Evolutionary conservation across 108 stramenopile genomes (phyloP), one percentile per base, ranked within the genome.

Genomic region (Cyclotella distinguenda): DNA sequence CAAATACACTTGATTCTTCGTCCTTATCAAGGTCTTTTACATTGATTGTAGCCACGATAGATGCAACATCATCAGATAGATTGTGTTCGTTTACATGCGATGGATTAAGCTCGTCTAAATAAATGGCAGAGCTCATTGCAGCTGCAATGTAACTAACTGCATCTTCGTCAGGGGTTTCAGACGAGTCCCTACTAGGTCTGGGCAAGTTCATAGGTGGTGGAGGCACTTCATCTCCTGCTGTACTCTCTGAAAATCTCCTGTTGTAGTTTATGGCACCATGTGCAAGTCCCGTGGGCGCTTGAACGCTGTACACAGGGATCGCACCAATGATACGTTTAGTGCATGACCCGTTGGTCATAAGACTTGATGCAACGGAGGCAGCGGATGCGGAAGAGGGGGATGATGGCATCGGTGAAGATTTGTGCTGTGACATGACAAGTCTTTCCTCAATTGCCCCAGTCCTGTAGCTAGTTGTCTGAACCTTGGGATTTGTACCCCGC

Each of bases 241-340:
- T 59, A 21, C 63, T 66, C 18, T 66, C 60, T 1, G 55, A 35
- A n/a, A 23, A 49, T 31, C 53, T 62, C 27, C 73, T 33, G 22
- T 59, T 66, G 51, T 74, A 74, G 60, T 74, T 66, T 0, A 74
- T 54, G 5, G 66, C 44, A 38, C 73, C 73, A 30, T 74, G 67
- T 42, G 43, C 52, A 33, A 52, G 0, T 46, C 38, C 44, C 25
- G 45, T 0, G 22, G n/a, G 0, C 9, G 22, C 16, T 25, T 31
- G 25, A 43, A 26, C 30, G 44, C 19, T 25, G 23, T 45, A 16
- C 15, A 57, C 44, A 4, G 73, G 65, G 9, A 60, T 44, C 21
- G 65, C 73, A 38, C 73, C 73, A 47, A 74, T 59, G 6, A 66
- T 54, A 18, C 65, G 65, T 23, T 60, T 66, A 0, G 44, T 39